These are phyloP conservation scores for Coemansia asiatica DNA, from an alignment of 192 early-diverging fungal genomes.

Conservation along the genomic window DNA sequence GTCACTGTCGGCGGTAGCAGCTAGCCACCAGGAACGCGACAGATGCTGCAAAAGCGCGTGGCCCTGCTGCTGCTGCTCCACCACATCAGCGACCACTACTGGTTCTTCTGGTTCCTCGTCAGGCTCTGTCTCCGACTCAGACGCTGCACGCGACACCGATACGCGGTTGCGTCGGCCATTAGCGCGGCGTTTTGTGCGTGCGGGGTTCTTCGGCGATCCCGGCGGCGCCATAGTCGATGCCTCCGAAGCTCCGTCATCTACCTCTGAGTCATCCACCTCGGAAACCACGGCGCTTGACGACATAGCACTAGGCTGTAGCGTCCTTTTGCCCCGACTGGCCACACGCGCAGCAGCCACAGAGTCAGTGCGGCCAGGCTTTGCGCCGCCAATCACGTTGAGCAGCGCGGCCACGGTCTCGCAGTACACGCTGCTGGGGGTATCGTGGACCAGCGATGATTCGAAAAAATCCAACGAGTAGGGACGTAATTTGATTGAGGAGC, in stretches of 20 bases:
- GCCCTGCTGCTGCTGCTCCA: conserved; percentile 5
- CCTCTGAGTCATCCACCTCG: conserved; percentile 20
- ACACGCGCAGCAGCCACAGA: too few relatives aligned
- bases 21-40: conserved; percentile 30
- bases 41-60: conserved; percentile 32
- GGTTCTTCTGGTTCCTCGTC: background rate
- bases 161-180: background rate
- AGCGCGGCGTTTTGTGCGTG: background rate
- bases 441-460: conserved; percentile 62
- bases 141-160: conserved; percentile 12
- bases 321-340: background rate
- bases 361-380: too few relatives aligned
- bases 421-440: conserved; percentile 32
- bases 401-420: conserved; percentile 36
- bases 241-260: conserved; percentile 6
- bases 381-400: conserved; percentile 51
- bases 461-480: conserved; percentile 82
- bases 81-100: background rate
- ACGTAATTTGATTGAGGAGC: conserved; percentile 63
- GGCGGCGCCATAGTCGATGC: background rate
- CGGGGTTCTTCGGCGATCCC: background rate
- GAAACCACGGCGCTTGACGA: conserved; percentile 30
- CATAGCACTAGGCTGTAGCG: background rate
- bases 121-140: conserved; percentile 3
- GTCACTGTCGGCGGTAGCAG: conserved; percentile 3